phyloP scores from a whole-genome alignment of 2,329 filamentous ascomycete species.

The Elsinoe batatas region DNA sequence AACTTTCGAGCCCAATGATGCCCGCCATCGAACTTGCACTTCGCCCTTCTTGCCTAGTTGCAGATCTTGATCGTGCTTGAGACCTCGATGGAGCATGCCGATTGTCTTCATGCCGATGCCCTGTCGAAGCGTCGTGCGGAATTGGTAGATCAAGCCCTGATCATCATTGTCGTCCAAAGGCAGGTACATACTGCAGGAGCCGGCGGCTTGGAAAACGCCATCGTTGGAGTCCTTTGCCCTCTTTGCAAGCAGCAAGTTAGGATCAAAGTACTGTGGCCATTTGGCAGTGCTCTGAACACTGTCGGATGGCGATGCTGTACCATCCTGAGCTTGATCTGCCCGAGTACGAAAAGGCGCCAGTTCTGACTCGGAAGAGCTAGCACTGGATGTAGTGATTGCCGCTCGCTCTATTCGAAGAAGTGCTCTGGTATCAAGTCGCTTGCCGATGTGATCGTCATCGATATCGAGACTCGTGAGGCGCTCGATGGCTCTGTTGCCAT shows the following conservation, averaged over 20 bases:
- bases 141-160: background rate
- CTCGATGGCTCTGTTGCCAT: background rate
- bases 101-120: background rate
- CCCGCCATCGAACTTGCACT: background rate
- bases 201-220: background rate
- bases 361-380: background rate
- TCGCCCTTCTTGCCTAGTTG: background rate
- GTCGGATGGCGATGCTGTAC: background rate
- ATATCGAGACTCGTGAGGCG: background rate
- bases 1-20: background rate
- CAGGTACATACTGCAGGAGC: background rate
- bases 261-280: background rate
- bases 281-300: background rate
- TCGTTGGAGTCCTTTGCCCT: background rate
- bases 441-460: background rate
- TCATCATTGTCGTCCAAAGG: background rate
- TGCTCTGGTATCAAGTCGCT: background rate
- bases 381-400: background rate
- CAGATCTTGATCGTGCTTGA: background rate
- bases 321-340: background rate
- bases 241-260: background rate
- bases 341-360: background rate
- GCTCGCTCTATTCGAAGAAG: background rate
- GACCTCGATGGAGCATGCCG: background rate
- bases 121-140: background rate